These are phyloP conservation scores for Ceratocystiopsis brevicomis DNA, from an alignment of 2,329 filamentous ascomycete species.

Conservation along the genomic window DNA sequence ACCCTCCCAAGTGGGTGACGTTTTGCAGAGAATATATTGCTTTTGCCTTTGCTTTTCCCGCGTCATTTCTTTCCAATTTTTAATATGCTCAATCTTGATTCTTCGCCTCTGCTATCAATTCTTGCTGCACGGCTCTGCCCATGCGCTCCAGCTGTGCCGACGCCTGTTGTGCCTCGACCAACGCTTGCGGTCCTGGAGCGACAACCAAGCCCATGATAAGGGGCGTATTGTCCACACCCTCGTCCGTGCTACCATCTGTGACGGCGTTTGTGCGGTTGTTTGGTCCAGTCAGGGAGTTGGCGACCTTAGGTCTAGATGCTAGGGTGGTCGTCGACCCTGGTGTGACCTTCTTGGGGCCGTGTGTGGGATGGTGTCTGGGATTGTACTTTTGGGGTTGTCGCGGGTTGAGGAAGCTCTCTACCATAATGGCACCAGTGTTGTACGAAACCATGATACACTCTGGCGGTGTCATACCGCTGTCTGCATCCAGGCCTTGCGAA, in stretches of 20 bases:
- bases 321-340: too few species aligned
- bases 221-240: slow-evolving; percentile 17
- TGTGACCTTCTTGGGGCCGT: too few species aligned
- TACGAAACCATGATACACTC: slow-evolving; percentile 42
- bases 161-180: slow-evolving; percentile 31
- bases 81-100: neutral
- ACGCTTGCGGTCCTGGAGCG: slow-evolving; percentile 27
- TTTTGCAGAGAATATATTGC: too few species aligned
- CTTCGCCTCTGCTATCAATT: slow-evolving; percentile 24
- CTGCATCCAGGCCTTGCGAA: slow-evolving; percentile 12
- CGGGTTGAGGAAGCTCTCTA: slow-evolving; percentile 27
- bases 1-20: too few species aligned
- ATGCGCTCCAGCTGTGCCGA: slow-evolving; percentile 33
- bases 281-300: too few species aligned
- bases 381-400: slow-evolving; percentile 1
- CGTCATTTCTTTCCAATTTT: neutral
- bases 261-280: neutral
- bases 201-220: slow-evolving; percentile 36
- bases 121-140: slow-evolving; percentile 33
- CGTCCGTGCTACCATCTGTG: neutral
- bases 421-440: slow-evolving; percentile 16
- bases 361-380: too few species aligned
- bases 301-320: too few species aligned
- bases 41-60: neutral
- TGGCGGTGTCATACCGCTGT: slow-evolving; percentile 29